These are phyloP conservation scores for Haplosporangium sp. DNA, from an alignment of 371 early-diverging fungal genomes.

Conservation along the genomic window DNA sequence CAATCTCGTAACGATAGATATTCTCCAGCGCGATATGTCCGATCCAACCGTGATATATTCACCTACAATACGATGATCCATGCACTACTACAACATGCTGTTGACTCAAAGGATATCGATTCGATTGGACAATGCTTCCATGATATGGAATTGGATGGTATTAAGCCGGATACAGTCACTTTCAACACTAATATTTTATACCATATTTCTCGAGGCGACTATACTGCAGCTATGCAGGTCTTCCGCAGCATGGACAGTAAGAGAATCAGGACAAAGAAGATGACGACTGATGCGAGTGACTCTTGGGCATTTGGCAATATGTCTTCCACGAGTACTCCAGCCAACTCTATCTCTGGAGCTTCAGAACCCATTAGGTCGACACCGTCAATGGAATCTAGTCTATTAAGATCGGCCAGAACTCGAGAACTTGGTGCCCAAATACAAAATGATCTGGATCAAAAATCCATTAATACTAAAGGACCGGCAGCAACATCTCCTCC, in stretches of 20 bases:
- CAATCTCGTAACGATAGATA: not conserved
- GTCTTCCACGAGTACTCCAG: not conserved
- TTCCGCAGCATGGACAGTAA: slow-evolving; percentile 33
- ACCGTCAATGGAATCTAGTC: not conserved
- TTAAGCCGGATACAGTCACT: slow-evolving; percentile 46
- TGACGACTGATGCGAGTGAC: not conserved
- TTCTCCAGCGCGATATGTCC: slow-evolving; percentile 3
- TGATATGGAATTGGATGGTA: slow-evolving; percentile 54
- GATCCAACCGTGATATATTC: slow-evolving; percentile 45
- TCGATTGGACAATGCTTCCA: slow-evolving; percentile 52
- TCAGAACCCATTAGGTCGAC: not conserved
- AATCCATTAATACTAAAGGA: not conserved
- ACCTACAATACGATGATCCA: slow-evolving; percentile 57
- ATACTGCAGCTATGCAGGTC: slow-evolving; percentile 40
- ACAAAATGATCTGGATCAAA: not conserved
- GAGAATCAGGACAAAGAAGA: no score
- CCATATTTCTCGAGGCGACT: slow-evolving; percentile 44
- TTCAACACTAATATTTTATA: slow-evolving; percentile 54
- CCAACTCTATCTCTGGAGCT: not conserved
- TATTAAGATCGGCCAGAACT: not conserved
- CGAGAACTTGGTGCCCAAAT: not conserved
- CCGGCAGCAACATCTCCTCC: slow-evolving; percentile 16
- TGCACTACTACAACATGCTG: slow-evolving; percentile 46
- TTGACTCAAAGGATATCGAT: slow-evolving; percentile 43
- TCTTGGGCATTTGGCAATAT: not conserved